phyloP scores from a whole-genome alignment of 805 yeast genomes.

The Candida yuanshanica region DNA sequence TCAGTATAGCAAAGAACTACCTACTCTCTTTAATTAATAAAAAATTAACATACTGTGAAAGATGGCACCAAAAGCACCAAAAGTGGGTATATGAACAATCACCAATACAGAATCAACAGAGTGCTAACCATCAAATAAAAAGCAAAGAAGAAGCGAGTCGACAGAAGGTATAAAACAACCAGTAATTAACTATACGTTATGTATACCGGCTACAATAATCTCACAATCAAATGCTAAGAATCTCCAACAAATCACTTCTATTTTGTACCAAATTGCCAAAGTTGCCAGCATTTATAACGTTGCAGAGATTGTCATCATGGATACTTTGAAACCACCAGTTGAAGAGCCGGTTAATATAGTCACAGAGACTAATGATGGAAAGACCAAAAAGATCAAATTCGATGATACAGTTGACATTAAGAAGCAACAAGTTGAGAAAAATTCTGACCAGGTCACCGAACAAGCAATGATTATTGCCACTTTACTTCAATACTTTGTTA shows the following conservation, averaged over 20 bases:
- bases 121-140: not conserved
- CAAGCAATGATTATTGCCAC: slow-evolving; percentile 55
- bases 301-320: slow-evolving; percentile 68
- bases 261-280: slow-evolving; percentile 75
- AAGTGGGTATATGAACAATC: not conserved
- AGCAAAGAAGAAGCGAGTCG: not conserved
- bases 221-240: slow-evolving; percentile 50
- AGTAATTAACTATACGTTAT: slow-evolving; percentile 43
- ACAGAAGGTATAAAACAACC: not conserved
- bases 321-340: slow-evolving; percentile 32
- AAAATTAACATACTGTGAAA: not conserved
- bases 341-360: slow-evolving; percentile 16
- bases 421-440: slow-evolving; percentile 14
- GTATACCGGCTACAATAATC: slow-evolving; percentile 69
- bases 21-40: not conserved
- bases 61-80: not conserved
- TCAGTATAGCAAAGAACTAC: not conserved
- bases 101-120: not conserved
- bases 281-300: slow-evolving; percentile 65
- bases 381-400: slow-evolving; percentile 27
- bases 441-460: slow-evolving; percentile 21
- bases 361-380: slow-evolving; percentile 17
- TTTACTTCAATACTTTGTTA: slow-evolving; percentile 71
- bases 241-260: slow-evolving; percentile 66
- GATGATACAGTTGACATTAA: slow-evolving; percentile 28